Evolutionary conservation across 768 basidiomycete genomes (phyloP), one percentile per base, ranked within the genome.

Genomic region (Naganishia randhawae): DNA sequence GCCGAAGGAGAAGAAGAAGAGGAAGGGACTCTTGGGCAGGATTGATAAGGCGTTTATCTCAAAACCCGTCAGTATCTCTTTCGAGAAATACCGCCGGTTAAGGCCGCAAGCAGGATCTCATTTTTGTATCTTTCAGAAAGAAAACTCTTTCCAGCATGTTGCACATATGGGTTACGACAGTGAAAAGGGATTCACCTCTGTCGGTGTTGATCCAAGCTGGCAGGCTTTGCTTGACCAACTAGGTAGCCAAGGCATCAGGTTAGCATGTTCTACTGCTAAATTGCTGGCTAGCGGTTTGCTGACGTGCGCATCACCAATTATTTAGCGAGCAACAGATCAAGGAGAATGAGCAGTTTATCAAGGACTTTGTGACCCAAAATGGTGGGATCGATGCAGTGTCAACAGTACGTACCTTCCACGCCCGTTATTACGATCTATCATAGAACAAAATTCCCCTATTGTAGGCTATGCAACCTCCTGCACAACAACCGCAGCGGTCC

Each of bases 11-110:
- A 80, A 76, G 72, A 73, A 72, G 69, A 80, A 76, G 72, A 74
- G 71, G 57, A 87, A 86, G 71, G 85, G 86, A 8, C 27, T 51
- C 7, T n/a, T 68, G 13, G 89, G 90, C 53, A 89, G 87, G 79
- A 90, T 97, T 67, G 89, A 95, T 82, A 97, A 96, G 80, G 89
- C 91, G 0, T 85, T 89, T 83, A 97, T 98, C 55, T 93, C 92
- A 13, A 89, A 83, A 0, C 94, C 93, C 17, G 76, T 76, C 37
- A 66, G 77, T 75, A 45, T 27, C 16, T 22, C 13, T 13, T 22
- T 22, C 19, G 39, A 17, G 7, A 62, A 25, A 22, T 25, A 41
- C 8, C 51, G 27, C 25, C 33, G 27, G n/a, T 31, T 19, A 22
- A 45, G 11, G 25, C 17, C 19, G 9, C 4, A n/a, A 13, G 13